Base-by-base conservation (phyloP, 2,329 filamentous ascomycete species). In the Eutypa lata region DNA sequence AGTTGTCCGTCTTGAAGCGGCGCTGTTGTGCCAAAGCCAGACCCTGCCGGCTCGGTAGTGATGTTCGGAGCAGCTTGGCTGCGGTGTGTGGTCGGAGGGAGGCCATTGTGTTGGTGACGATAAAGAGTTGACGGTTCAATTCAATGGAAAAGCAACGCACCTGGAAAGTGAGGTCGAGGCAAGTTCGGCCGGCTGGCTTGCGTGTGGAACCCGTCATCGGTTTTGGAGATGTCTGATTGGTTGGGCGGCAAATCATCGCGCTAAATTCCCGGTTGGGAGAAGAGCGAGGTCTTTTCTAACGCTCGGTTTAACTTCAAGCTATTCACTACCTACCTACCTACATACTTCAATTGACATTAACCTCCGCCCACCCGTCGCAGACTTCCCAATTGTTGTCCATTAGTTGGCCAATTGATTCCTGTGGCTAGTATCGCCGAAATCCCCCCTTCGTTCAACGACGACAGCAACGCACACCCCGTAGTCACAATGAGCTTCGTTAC, bases 401-500 rank as follows among this genome's bases (percentile, higher is more conserved):
- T 3, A 65, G 69, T 69, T 72, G 69, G 57, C 60, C 65, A 66
- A 68, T 70, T 69, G 66, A 62, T 51, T 61, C 55, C 62, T 69
- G 62, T 62, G 65, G 65, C 61, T 63, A 61, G 60, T 61, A 51
- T 54, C 56, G 59, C 54, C 56, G 57, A 16, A 16, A 8, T 35
- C 57, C 53, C 58, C 61, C 58, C 65, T 53, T 62, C 47, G 48
- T 52, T 56, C 46, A 55, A 40, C 55, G 54, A 47, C 55, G 53
- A 51, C 58, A 57, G 54, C 50, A 16, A 33, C 38, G 18, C n/a
- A 16, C 59, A 63, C 60, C 60, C 58, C 47, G 61, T 68, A 68
- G 69, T 73, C 82, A 90, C 79, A 77, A 97, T 96, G 92, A 96
- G 91, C 83, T 94, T 87, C 85, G 83, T 95, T 71, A 84, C 87